Conservation (phyloP, 2,329 filamentous ascomycete genomes). For the Neonectria hederae region DNA sequence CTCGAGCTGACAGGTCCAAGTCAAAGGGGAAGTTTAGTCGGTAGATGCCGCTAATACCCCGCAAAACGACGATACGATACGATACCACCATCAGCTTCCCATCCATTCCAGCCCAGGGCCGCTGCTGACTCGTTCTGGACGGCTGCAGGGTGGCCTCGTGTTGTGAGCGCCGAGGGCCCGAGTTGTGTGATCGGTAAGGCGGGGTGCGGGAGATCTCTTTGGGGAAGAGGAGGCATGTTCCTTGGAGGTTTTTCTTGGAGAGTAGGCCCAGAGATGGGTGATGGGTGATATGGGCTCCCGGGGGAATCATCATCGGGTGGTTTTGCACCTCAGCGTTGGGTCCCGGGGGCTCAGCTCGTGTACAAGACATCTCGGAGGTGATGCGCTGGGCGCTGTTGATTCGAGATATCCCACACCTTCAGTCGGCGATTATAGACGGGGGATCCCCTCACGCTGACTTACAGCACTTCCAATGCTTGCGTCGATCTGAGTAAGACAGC, state of each 20-base stretch:
- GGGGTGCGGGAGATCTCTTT: background rate
- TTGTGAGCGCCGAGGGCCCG: background rate
- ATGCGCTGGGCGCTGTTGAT: conserved; percentile 7
- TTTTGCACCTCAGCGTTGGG: background rate
- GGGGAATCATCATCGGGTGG: background rate
- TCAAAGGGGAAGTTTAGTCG: background rate
- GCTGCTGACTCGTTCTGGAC: background rate
- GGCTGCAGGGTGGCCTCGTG: background rate
- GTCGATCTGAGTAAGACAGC: conserved; percentile 1
- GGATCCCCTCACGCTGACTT: background rate
- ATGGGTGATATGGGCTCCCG: background rate
- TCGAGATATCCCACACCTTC: background rate
- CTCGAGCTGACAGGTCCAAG: background rate
- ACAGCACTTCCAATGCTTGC: background rate
- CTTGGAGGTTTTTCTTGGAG: background rate
- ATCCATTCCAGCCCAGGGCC: background rate
- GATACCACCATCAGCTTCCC: background rate
- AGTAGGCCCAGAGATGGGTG: too few relatives aligned
- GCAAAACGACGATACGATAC: conserved; percentile 4
- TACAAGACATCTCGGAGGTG: background rate
- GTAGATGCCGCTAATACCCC: conserved; percentile 1
- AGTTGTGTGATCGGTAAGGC: background rate
- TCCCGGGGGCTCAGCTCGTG: background rate
- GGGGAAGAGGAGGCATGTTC: too few relatives aligned
- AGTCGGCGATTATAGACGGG: background rate